Evolutionary conservation across 2,329 filamentous ascomycete genomes (phyloP), one percentile per base, ranked within the genome.

Genomic region (Pestalotiopsis sp.): DNA sequence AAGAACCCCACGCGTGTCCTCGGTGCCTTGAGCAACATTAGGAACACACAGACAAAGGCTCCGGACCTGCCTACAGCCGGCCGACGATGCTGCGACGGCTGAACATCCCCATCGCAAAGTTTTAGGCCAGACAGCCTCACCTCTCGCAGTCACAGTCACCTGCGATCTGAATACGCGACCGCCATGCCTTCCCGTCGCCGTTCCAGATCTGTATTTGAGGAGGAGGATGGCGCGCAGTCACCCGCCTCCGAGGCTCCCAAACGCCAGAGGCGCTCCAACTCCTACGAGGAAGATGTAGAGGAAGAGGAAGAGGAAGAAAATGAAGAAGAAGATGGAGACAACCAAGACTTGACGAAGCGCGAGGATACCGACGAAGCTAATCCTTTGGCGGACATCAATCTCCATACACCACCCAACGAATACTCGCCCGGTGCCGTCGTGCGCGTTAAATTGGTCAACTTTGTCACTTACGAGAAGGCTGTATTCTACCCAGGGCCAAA

Each of bases 401-500:
- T 23, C 9, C 52, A 17, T 2, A 61, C 23, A 5, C 5, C 56
- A 11, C 61, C 20, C 2, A 65, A 65, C 61, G 78, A 80, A 11
- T 89, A 87, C 71, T 87, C 93, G 72, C 90, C 94, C 2, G 96
- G 96, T 12, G 92, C 96, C 11, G 97, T 99, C 73, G 90, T 98
- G 63, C 90, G 95, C 45, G 94, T 99, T 62, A 92, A 90, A 73
- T 86, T 98, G 59, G 88, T 87, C 63, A 93, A 98, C 80, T 99
- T 99, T 75, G 94, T 99, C 67, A 99, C 96, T 0, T 99, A 99
- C 81, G 94, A 93, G 64, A 90, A 91, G 66, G 95, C 94, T 67
- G 95, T 97, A 72, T 98, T 98, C 80, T 89, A 92, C 69, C 94
- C 94, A 13, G 96, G 96, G 0, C 95, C 96, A 0, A 95, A 93